Conservation (phyloP, 2,329 filamentous ascomycete species). For the Lomentospora prolificans region DNA sequence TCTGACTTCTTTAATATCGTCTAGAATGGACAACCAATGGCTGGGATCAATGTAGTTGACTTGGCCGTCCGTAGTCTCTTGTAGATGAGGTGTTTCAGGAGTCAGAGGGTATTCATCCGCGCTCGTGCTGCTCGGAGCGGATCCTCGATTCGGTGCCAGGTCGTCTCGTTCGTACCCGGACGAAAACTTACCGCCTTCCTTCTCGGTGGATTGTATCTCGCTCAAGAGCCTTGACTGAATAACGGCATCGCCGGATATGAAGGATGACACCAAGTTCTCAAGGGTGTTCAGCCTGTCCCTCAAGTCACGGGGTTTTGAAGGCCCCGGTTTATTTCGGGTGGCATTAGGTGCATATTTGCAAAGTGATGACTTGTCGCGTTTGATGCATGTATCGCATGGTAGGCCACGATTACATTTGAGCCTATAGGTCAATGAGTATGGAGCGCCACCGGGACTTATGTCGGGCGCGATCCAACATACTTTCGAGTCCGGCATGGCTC, state of each 20-base stretch:
- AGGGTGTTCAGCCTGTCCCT: constrained; percentile 19
- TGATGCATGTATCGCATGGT: constrained; percentile 21
- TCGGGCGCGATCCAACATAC: constrained; percentile 12
- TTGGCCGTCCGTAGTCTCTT: constrained; percentile 5
- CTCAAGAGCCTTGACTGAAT: neutral
- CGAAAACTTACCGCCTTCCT: neutral
- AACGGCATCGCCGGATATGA: constrained; percentile 11
- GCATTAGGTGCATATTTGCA: constrained; percentile 23
- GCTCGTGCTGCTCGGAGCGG: neutral
- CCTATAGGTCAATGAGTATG: constrained; percentile 12
- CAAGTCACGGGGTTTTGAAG: constrained; percentile 8
- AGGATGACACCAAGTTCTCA: constrained; percentile 18
- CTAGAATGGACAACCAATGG: constrained; percentile 25
- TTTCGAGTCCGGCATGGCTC: constrained; percentile 24
- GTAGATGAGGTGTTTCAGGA: neutral
- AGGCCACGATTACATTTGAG: constrained; percentile 22
- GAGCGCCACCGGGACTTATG: neutral
- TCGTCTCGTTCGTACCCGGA: neutral
- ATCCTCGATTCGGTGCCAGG: neutral
- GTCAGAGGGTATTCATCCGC: neutral
- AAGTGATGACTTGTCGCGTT: constrained; percentile 14
- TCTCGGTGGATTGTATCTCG: neutral
- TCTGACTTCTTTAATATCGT: constrained; percentile 23
- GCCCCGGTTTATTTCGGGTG: constrained; percentile 11
- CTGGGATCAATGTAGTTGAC: constrained; percentile 20